These are phyloP conservation scores for Ceratobasidium sp. DNA, from an alignment of 1,284 basidiomycete species.

Conservation along the genomic window DNA sequence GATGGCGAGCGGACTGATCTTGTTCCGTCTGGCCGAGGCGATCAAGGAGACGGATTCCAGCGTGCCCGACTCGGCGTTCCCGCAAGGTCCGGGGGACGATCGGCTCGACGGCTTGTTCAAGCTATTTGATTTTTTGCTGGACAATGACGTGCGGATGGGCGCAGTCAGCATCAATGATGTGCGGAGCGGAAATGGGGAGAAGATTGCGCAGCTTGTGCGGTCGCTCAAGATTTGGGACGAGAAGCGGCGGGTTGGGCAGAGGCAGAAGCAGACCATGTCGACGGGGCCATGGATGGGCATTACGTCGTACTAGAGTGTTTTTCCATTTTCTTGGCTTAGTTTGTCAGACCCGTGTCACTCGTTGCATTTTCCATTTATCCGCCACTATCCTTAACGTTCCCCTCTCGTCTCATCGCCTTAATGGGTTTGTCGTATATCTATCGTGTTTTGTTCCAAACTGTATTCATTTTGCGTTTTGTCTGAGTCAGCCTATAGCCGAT, in stretches of 20 bases:
- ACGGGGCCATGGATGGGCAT: constrained; percentile 50
- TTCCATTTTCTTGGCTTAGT: constrained; percentile 15
- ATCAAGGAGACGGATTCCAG: constrained; percentile 66
- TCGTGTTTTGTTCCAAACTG: constrained; percentile 8
- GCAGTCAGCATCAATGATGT: constrained; percentile 91
- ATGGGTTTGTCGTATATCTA: constrained; percentile 31
- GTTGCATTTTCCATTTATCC: not conserved
- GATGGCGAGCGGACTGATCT: constrained; percentile 68
- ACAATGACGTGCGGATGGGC: constrained; percentile 88
- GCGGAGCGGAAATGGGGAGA: constrained; percentile 78
- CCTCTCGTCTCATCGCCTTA: not conserved
- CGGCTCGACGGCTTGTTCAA: constrained; percentile 89
- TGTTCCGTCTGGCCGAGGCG: constrained; percentile 79
- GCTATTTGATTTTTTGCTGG: constrained; percentile 87
- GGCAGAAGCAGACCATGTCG: constrained; percentile 60
- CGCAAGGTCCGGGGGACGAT: constrained; percentile 70
- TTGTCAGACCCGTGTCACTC: constrained; percentile 18
- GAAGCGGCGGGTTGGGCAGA: constrained; percentile 62
- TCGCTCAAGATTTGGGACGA: constrained; percentile 83
- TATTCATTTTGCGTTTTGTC: constrained; percentile 1
- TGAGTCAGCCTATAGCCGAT: constrained; percentile 7
- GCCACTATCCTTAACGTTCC: constrained; percentile 28
- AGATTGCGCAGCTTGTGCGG: constrained; percentile 79
- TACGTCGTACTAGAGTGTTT: constrained; percentile 8
- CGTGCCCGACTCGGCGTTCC: constrained; percentile 84